A percentile compares a stretch with the other conserved stretches of the same genome.
These are phyloP conservation scores for Suhomyces canberraensis DNA, from an alignment of 805 yeast species.

Conservation along the genomic window DNA sequence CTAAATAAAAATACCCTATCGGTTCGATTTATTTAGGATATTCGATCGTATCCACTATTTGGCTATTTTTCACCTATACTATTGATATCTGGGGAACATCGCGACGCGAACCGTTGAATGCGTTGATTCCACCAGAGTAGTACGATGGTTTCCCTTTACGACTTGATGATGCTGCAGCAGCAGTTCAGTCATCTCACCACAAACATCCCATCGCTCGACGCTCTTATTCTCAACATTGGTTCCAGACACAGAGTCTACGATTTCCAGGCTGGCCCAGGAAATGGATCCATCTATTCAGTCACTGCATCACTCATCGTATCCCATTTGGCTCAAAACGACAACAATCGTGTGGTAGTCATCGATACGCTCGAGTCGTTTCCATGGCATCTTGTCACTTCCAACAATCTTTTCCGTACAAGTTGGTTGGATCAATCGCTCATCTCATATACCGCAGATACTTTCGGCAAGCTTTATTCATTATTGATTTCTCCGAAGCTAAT, in stretches of 20 bases:
- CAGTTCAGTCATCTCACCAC: conserved; percentile 26
- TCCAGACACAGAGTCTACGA: conserved; percentile 27
- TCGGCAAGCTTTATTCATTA: conserved; percentile 23
- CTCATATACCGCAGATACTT: conserved; percentile 22
- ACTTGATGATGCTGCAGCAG: conserved; percentile 24
- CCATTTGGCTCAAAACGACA: conserved; percentile 19
- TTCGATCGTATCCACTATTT: no score
- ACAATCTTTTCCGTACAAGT: conserved; percentile 15
- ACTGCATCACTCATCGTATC: conserved; percentile 23
- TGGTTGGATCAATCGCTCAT: conserved; percentile 19
- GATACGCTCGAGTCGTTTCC: conserved; percentile 34
- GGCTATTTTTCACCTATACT: no score
- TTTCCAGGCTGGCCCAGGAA: conserved; percentile 36
- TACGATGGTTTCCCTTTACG: conserved; percentile 31
- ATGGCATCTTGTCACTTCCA: conserved; percentile 17
- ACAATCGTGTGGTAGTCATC: conserved; percentile 23
- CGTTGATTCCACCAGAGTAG: no score
- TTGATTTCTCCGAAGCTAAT: conserved; percentile 14
- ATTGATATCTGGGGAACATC: no score
- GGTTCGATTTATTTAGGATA: no score
- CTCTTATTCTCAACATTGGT: conserved; percentile 15
- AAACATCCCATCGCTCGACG: conserved; percentile 27
- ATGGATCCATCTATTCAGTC: conserved; percentile 18
- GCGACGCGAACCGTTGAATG: no score
- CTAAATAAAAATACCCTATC: no score